Base-by-base conservation (phyloP, 768 basidiomycete genomes). In the Leccinum broughii region DNA sequence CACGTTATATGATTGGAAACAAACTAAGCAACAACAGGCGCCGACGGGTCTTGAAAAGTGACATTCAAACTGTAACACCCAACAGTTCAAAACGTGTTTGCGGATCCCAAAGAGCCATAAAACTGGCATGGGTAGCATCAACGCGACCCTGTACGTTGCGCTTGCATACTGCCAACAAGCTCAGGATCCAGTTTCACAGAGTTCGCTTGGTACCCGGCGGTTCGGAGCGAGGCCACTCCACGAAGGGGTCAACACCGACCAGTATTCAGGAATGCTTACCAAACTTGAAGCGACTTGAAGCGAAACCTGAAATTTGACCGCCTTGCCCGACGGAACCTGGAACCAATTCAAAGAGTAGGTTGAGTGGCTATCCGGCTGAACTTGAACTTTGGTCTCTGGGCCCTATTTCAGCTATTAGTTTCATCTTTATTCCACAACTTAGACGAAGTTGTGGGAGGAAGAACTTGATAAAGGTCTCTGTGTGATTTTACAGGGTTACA, bases 401-500 rank as follows among this genome's bases (percentile, higher is more conserved):
- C n/a, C 44, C 20, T 44, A 20, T 44, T n/a, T 44, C 15, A 44
- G 44, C 44, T 22, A 3, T 22, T 22, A 20, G 44, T 46, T 20
- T 46, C 20, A 22, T 46, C 44, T 13, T 20, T 11, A 22, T 46
- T 46, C 6, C 20, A 13, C 6, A 20, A 6, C 20, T 20, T 46
- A 22, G 20, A 46, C 44, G 44, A 46, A 13, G 5, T 20, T 46
- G 44, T 46, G 44, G 24, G 58, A 58, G 55, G 32, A 58, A n/a
- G 37, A 57, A 59, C 14, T 37, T 35, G 28, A 22, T 51, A 17
- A 58, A 7, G 17, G 11, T 17, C 7, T 49, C 10, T 49, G 22
- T 49, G 35, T 39, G 39, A 37, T 22, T 30, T 32, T 59, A 39
- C 57, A 24, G 41, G 51, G 26, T 37, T 54, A 55, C 66, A 61